Base-by-base conservation (phyloP, 805 yeast species). In the Pichia eremophila region DNA sequence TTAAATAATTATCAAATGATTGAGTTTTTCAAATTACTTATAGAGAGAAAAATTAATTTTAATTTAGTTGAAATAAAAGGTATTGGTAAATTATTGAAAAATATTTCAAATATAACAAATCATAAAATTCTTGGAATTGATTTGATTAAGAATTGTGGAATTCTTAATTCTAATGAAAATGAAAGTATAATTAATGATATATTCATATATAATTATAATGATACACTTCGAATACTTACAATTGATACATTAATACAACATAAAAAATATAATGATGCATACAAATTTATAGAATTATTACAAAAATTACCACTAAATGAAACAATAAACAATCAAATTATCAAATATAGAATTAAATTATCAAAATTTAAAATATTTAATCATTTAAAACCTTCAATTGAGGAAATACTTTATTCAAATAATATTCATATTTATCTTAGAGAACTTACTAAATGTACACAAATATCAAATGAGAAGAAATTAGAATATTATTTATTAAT, bases 221-320 rank as follows among this genome's bases (percentile, higher is more conserved):
- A 53, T 29, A 37, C 49, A 8, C 52, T 61, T 57, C 48, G 53
- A 34, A 39, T 49, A 8, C 32, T 51, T 10, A 56, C 56, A 25
- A 48, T 61, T 27, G 51, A 54, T 14, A 28, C 53, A 5, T 44
- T 61, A 14, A 48, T 54, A 5, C 49, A 51, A 18, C 50, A 51
- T 43, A 45, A 44, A 9, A 45, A 49, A 25, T 37, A 45, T 12
- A 31, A 14, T 17, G 51, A 54, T n/a, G 57, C 62, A 2, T 40
- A 44, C n/a, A 40, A 40, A 1, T 55, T 49, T 37, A 41, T 58
- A 14, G 17, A 48, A 12, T n/a, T 52, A 15, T 39, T 38, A 22
- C 39, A 47, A 31, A 14, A 17, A 39, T 7, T 4, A 40, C 14
- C 35, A 18, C 8, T n/a, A 10, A 29, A 29, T 29, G 14, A 11